Conservation (phyloP, 2,329 filamentous ascomycete species). For the Ustulina deusta region DNA sequence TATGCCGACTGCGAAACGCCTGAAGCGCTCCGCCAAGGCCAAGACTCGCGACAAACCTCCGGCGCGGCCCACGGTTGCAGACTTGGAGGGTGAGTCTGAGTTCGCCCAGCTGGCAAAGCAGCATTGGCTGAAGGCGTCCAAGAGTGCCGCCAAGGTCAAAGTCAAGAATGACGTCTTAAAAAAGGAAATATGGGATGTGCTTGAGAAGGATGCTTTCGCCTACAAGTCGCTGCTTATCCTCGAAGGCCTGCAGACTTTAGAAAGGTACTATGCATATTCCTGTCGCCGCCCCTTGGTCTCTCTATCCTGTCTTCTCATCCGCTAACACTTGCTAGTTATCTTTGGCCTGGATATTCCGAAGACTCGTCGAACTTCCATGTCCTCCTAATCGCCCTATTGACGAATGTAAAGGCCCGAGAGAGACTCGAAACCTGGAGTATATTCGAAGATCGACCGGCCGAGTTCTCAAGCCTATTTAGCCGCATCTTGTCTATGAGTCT, state of each 20-base stretch:
- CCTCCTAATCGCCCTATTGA: slow-evolving; percentile 84
- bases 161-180: slow-evolving; percentile 89
- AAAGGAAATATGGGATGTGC: slow-evolving; percentile 85
- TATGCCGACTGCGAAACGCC: slow-evolving; percentile 72
- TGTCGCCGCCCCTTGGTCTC: background rate
- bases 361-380: slow-evolving; percentile 93
- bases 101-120: slow-evolving; percentile 84
- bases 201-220: slow-evolving; percentile 84
- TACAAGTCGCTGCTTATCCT: slow-evolving; percentile 82
- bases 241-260: slow-evolving; percentile 90
- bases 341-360: slow-evolving; percentile 94
- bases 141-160: slow-evolving; percentile 72
- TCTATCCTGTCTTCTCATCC: background rate
- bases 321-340: slow-evolving; percentile 65
- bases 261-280: slow-evolving; percentile 58
- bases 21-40: slow-evolving; percentile 63
- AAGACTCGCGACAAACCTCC: slow-evolving; percentile 57
- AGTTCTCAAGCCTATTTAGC: slow-evolving; percentile 90
- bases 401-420: slow-evolving; percentile 89
- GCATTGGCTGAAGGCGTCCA: slow-evolving; percentile 81
- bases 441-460: slow-evolving; percentile 80
- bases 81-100: slow-evolving; percentile 75
- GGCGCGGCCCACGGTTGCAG: slow-evolving; percentile 73
- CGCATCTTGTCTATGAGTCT: slow-evolving; percentile 89
- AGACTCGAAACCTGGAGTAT: slow-evolving; percentile 87